A percentile compares a stretch with the other conserved stretches of the same genome.
phyloP scores from a whole-genome alignment of 768 basidiomycete species.

The Tubosaeta sp. region DNA sequence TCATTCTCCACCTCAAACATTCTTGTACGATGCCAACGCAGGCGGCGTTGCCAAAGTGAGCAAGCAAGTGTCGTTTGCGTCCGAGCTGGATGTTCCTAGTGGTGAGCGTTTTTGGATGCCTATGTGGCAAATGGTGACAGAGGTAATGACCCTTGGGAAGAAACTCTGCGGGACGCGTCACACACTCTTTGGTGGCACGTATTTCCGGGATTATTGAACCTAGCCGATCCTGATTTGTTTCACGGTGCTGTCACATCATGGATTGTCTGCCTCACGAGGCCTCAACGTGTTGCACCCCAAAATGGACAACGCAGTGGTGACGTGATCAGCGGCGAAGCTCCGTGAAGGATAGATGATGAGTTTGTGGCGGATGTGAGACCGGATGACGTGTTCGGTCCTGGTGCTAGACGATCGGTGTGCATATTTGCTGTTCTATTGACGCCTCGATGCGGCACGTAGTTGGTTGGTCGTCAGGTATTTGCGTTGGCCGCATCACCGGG shows the following conservation, averaged over 20 bases:
- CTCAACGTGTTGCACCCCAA: slow-evolving; percentile 81
- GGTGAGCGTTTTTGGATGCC: slow-evolving; percentile 36
- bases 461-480: not conserved
- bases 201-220: too few relatives aligned
- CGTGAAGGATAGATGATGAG: slow-evolving; percentile 88
- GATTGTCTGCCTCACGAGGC: slow-evolving; percentile 82
- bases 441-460: slow-evolving; percentile 32
- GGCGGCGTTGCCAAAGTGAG: slow-evolving; percentile 81
- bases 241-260: slow-evolving; percentile 89
- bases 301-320: slow-evolving; percentile 39
- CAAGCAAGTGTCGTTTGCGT: slow-evolving; percentile 74
- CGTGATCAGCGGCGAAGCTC: slow-evolving; percentile 21
- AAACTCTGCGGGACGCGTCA: slow-evolving; percentile 54
- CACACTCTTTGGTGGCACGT: slow-evolving; percentile 75
- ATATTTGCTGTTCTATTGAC: slow-evolving; percentile 83
- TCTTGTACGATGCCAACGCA: slow-evolving; percentile 74
- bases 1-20: slow-evolving; percentile 91
- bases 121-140: slow-evolving; percentile 24
- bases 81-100: slow-evolving; percentile 70
- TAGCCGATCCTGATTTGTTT: not conserved
- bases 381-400: slow-evolving; percentile 66
- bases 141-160: slow-evolving; percentile 56
- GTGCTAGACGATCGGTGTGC: slow-evolving; percentile 67
- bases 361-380: slow-evolving; percentile 65
- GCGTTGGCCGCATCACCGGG: not conserved